Conservation (phyloP, 345 rosid genomes). For the Aegle marmelos region DNA sequence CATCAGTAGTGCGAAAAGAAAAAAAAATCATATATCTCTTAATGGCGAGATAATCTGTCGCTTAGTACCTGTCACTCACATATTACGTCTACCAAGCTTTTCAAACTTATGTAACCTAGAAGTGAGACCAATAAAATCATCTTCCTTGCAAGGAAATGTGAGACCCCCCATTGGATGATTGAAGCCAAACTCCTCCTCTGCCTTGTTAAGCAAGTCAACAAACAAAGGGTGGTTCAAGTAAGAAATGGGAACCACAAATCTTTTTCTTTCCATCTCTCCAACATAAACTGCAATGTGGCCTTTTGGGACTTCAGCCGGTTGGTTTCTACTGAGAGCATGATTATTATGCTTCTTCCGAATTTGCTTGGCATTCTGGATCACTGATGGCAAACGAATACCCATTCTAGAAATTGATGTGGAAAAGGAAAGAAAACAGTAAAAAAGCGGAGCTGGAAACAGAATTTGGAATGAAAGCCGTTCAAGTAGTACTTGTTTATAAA, state of each 20-base stretch:
- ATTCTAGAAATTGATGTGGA: background rate
- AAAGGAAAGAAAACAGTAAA: too few species aligned
- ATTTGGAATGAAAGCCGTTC: too few species aligned
- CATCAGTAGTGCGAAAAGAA: too few species aligned
- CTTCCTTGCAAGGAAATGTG: constrained; percentile 30
- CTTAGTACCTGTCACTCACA: too few species aligned
- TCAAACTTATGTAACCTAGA: background rate
- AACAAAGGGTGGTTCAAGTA: constrained; percentile 45
- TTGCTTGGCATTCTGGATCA: constrained; percentile 29
- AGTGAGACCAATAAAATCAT: constrained; percentile 24
- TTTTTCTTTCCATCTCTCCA: constrained; percentile 39
- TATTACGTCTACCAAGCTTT: background rate
- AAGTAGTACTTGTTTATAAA: too few species aligned
- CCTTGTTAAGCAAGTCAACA: constrained; percentile 18
- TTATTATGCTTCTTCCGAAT: constrained; percentile 14
- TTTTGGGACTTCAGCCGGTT: constrained; percentile 33
- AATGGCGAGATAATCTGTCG: too few species aligned
- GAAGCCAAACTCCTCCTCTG: constrained; percentile 28
- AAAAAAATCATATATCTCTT: too few species aligned
- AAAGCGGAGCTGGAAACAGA: too few species aligned
- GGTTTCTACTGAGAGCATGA: background rate
- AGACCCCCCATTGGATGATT: constrained; percentile 27
- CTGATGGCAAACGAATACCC: constrained; percentile 30
- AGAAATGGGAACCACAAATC: constrained; percentile 38
- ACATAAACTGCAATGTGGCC: constrained; percentile 44